Evolutionary conservation across 2,329 filamentous ascomycete species (phyloP).

Genomic region (Triangularia verruculosa): DNA sequence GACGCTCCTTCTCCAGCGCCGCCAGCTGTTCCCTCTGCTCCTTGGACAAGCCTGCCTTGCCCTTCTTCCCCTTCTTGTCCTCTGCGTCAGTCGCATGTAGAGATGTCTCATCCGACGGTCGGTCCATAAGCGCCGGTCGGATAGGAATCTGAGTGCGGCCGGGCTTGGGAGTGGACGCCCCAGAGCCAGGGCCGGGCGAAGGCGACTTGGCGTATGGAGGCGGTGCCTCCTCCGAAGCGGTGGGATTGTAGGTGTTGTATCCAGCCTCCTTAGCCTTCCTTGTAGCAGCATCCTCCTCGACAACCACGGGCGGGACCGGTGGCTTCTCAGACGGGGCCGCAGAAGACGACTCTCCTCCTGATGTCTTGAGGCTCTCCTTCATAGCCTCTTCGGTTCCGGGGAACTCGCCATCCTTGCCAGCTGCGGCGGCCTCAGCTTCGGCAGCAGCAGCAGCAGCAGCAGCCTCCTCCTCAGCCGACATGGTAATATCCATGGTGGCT

Average conservation of each 20-base stretch:
- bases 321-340: conserved; percentile 30
- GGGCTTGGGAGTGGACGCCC: conserved; percentile 38
- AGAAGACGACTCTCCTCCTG: conserved; percentile 33
- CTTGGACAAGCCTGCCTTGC: conserved; percentile 80
- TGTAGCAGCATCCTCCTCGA: conserved; percentile 36
- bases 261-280: not conserved
- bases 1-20: conserved; percentile 83
- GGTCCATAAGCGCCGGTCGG: conserved; percentile 84
- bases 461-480: conserved; percentile 73
- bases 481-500: conserved; percentile 96
- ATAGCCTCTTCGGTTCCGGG: conserved; percentile 57
- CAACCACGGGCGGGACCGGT: conserved; percentile 38
- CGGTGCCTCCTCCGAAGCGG: conserved; percentile 6
- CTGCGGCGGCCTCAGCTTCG: conserved; percentile 38
- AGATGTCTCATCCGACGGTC: conserved; percentile 75
- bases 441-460: conserved; percentile 47
- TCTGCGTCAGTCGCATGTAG: conserved; percentile 65
- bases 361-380: conserved; percentile 50
- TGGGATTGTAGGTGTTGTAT: not conserved
- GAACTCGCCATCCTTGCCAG: conserved; percentile 46
- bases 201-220: conserved; percentile 26
- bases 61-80: conserved; percentile 68
- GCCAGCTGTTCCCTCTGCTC: conserved; percentile 91
- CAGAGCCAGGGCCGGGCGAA: conserved; percentile 40
- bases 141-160: conserved; percentile 60